Percentiles rank a stretch among this genome's conserved stretches.
phyloP scores from a whole-genome alignment of 331 rosid species.

The Malus hybrid region DNA sequence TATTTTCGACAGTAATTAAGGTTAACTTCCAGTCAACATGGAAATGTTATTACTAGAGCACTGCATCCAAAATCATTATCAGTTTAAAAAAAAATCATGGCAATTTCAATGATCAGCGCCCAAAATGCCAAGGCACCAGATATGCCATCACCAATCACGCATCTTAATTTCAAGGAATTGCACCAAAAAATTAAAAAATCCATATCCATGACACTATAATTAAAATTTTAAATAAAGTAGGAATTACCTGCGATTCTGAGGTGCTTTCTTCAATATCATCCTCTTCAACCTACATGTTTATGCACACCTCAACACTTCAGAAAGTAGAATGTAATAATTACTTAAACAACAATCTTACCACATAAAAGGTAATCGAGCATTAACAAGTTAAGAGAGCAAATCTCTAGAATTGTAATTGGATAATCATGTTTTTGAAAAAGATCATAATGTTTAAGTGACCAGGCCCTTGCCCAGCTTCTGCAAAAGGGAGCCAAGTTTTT shows the following conservation, averaged over 20 bases:
- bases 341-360: too few relatives aligned
- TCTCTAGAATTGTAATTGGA: too few relatives aligned
- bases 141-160: not conserved
- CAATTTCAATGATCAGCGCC: not conserved
- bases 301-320: conserved; percentile 8
- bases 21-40: not conserved
- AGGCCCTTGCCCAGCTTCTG: too few relatives aligned
- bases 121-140: not conserved
- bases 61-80: not conserved
- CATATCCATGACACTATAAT: not conserved
- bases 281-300: conserved; percentile 48
- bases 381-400: too few relatives aligned
- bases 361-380: too few relatives aligned
- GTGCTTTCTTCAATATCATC: conserved; percentile 59
- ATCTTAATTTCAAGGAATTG: not conserved
- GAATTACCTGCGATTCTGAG: conserved; percentile 67
- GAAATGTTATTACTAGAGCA: not conserved
- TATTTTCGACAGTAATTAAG: not conserved
- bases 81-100: not conserved
- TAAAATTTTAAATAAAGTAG: not conserved
- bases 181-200: not conserved
- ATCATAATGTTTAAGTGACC: too few relatives aligned
- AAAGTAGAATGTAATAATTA: not conserved
- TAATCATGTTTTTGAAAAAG: too few relatives aligned
- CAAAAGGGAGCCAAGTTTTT: too few relatives aligned